Evolutionary conservation across 257 asterid species (phyloP).

Genomic region (Petunia secreta): DNA sequence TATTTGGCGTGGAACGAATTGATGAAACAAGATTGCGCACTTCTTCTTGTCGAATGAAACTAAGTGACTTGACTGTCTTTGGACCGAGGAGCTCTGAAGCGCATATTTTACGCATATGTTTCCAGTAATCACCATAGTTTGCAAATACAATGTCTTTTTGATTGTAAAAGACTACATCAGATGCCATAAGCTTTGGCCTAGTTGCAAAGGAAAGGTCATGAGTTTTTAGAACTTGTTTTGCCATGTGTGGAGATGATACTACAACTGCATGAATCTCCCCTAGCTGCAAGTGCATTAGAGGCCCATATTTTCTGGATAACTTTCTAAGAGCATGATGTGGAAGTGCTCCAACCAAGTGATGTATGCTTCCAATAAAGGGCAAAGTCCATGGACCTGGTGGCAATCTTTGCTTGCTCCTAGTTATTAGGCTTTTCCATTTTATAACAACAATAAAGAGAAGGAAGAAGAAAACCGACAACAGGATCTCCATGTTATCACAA

Average conservation of each 20-base stretch:
- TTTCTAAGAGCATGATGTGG: slow-evolving; percentile 23
- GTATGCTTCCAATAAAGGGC: slow-evolving; percentile 24
- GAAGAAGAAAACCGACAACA: background rate
- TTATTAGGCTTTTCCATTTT: background rate
- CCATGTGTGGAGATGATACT: slow-evolving; percentile 26
- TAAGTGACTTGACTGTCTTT: slow-evolving; percentile 14
- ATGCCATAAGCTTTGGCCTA: slow-evolving; percentile 2
- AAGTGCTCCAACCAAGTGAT: slow-evolving; percentile 22
- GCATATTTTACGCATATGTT: slow-evolving; percentile 25
- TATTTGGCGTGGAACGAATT: background rate
- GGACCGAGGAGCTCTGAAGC: slow-evolving; percentile 22
- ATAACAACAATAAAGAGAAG: background rate
- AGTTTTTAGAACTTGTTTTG: slow-evolving; percentile 14
- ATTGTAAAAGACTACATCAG: background rate
- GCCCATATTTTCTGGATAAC: slow-evolving; percentile 16
- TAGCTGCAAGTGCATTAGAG: slow-evolving; percentile 18
- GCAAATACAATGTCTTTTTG: slow-evolving; percentile 22
- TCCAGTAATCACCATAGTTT: slow-evolving; percentile 17
- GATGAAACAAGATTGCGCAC: slow-evolving; percentile 4
- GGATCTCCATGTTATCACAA: background rate
- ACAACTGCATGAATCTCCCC: slow-evolving; percentile 25
- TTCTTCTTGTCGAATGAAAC: slow-evolving; percentile 8
- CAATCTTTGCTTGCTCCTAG: background rate
- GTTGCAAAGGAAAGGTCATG: slow-evolving; percentile 26
- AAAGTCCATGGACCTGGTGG: slow-evolving; percentile 26